Percentiles rank a stretch among this genome's conserved stretches.
Conservation (phyloP, 2,329 filamentous ascomycete genomes). For the Fusarium subglutinans region DNA sequence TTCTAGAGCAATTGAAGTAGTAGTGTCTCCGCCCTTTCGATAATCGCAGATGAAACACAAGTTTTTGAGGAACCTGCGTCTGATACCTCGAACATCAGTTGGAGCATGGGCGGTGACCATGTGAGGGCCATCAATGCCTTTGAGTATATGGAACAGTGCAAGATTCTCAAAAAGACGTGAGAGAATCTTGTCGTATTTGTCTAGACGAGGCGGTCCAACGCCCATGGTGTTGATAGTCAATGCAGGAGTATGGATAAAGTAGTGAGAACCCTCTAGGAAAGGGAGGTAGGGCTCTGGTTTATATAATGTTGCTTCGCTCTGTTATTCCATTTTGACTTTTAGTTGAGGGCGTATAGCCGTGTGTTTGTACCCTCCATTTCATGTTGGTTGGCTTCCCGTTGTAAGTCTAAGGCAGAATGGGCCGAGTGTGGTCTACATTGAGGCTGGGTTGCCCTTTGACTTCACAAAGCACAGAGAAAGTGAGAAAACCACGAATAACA, state of each 20-base stretch:
- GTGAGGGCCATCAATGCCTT: conserved; percentile 22
- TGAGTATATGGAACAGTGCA: conserved; percentile 26
- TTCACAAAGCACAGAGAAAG: neutral
- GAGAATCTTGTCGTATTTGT: conserved; percentile 20
- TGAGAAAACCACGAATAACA: neutral
- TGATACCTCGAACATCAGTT: neutral
- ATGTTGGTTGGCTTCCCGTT: conserved; percentile 17
- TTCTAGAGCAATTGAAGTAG: conserved; percentile 57
- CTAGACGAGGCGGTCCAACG: conserved; percentile 24
- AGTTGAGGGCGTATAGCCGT: neutral
- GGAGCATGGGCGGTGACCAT: neutral
- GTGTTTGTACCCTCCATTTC: neutral
- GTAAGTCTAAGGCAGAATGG: neutral
- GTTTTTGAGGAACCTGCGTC: conserved; percentile 49
- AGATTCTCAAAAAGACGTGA: conserved; percentile 37
- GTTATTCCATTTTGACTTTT: neutral
- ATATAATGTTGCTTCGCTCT: neutral
- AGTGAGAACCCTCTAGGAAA: neutral
- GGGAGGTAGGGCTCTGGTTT: neutral
- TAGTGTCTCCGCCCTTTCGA: conserved; percentile 55
- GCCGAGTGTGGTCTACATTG: neutral
- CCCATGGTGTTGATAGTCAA: neutral
- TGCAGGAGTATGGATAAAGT: neutral
- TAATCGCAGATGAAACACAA: conserved; percentile 58
- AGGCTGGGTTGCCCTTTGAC: neutral